Conservation (phyloP, 2,329 filamentous ascomycete species). For the Penicillium sp. region DNA sequence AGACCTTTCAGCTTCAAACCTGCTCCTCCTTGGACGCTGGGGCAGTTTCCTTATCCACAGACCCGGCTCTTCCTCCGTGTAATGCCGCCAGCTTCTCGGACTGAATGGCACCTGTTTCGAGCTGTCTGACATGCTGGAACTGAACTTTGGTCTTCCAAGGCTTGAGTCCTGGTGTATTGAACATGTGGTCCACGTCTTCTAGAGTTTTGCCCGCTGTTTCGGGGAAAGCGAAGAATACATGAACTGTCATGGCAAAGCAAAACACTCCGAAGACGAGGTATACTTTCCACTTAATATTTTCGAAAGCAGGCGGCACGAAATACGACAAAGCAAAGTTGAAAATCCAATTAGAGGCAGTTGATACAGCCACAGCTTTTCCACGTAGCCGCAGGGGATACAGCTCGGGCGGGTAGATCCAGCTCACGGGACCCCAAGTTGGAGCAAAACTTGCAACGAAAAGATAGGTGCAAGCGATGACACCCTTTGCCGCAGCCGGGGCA, state of each 20-base stretch:
- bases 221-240: constrained; percentile 66
- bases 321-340: constrained; percentile 56
- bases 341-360: constrained; percentile 66
- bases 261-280: constrained; percentile 77
- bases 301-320: constrained; percentile 59
- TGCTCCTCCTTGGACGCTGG: not conserved
- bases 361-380: constrained; percentile 65
- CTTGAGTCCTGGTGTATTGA: not conserved
- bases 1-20: not conserved
- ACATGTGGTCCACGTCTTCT: constrained; percentile 47
- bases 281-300: constrained; percentile 58
- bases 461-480: constrained; percentile 72
- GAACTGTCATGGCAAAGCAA: constrained; percentile 66
- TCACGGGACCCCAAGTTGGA: constrained; percentile 64
- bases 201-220: constrained; percentile 71
- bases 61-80: not conserved
- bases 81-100: not conserved
- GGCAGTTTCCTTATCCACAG: not conserved
- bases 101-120: constrained; percentile 1
- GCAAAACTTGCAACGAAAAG: constrained; percentile 74
- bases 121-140: not conserved
- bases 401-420: constrained; percentile 65
- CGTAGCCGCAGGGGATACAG: constrained; percentile 66
- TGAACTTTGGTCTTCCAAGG: constrained; percentile 1
- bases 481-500: constrained; percentile 61